These are phyloP conservation scores for Cutaneotrichosporon cavernicola DNA, from an alignment of 1,284 basidiomycete genomes.

Conservation along the genomic window DNA sequence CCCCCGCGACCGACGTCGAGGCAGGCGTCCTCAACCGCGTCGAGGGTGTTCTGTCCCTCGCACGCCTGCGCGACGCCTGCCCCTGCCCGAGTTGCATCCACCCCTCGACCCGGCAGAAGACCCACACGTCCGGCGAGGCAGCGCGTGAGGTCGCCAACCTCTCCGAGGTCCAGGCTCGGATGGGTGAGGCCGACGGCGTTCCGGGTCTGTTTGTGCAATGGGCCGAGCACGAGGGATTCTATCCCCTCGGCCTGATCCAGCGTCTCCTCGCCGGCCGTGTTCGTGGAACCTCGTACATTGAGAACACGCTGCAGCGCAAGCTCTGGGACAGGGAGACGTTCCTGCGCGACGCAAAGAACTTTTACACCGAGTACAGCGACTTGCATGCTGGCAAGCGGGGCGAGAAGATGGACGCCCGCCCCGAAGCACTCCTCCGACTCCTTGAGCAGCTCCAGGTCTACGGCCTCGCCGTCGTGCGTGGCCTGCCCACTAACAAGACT, in stretches of 20 bases:
- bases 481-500: constrained; percentile 62
- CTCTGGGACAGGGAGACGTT: constrained; percentile 21
- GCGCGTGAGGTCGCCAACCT: constrained; percentile 11
- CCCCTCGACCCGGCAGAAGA: constrained; percentile 70
- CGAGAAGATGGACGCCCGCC: constrained; percentile 9
- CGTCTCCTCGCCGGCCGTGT: constrained; percentile 16
- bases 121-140: constrained; percentile 58
- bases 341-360: neutral
- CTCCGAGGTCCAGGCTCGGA: constrained; percentile 56
- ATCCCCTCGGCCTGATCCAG: constrained; percentile 21
- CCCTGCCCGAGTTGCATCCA: constrained; percentile 64
- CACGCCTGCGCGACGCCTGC: constrained; percentile 62
- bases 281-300: constrained; percentile 19
- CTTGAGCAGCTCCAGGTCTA: constrained; percentile 54
- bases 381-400: constrained; percentile 15
- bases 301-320: constrained; percentile 15
- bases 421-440: constrained; percentile 26
- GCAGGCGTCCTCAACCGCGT: neutral
- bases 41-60: constrained; percentile 33
- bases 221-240: constrained; percentile 18
- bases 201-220: constrained; percentile 19
- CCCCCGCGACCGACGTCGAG: constrained; percentile 12
- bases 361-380: constrained; percentile 19
- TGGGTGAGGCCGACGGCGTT: constrained; percentile 24
- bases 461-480: constrained; percentile 58